Evolutionary conservation across 208 protist species (phyloP).

Genomic region (Crithidia mellificae): DNA sequence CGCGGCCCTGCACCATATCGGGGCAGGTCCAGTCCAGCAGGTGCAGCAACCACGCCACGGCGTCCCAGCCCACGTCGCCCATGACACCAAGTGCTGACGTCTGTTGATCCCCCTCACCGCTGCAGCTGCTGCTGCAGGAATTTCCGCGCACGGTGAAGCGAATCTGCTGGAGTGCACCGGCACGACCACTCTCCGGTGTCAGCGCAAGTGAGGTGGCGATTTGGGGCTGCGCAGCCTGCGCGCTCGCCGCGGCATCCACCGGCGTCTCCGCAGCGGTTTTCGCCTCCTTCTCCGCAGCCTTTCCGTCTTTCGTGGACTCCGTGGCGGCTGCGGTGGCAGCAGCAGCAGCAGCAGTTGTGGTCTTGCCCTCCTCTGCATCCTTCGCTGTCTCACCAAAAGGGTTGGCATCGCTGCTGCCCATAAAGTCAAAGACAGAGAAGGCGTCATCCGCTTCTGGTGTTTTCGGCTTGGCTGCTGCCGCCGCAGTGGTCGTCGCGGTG

Average conservation of each 20-base stretch:
- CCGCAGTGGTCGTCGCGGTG: neutral
- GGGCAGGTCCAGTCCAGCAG: slow-evolving; percentile 36
- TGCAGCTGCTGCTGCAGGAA: neutral
- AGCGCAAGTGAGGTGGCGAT: slow-evolving; percentile 24
- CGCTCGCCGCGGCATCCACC: too few species aligned
- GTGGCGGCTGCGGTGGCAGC: too few species aligned
- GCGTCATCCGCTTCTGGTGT: slow-evolving; percentile 1
- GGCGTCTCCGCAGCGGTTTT: too few species aligned
- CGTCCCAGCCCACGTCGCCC: slow-evolving; percentile 34
- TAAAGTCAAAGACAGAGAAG: slow-evolving; percentile 32
- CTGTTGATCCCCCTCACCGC: neutral
- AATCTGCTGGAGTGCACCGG: slow-evolving; percentile 15
- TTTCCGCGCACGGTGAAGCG: slow-evolving; percentile 17
- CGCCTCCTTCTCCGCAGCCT: neutral
- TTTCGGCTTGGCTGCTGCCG: slow-evolving; percentile 2
- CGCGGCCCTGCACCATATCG: slow-evolving; percentile 35
- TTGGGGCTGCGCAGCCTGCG: neutral
- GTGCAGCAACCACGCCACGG: slow-evolving; percentile 28
- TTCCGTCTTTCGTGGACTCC: neutral
- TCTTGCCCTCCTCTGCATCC: slow-evolving; percentile 3
- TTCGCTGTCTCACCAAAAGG: slow-evolving; percentile 6
- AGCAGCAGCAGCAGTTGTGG: neutral
- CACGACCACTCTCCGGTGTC: slow-evolving; percentile 3
- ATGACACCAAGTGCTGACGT: slow-evolving; percentile 21
- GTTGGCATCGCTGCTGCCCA: neutral